Evolutionary conservation across 345 rosid species (phyloP).

Genomic region (Citrus mangshanensis): DNA sequence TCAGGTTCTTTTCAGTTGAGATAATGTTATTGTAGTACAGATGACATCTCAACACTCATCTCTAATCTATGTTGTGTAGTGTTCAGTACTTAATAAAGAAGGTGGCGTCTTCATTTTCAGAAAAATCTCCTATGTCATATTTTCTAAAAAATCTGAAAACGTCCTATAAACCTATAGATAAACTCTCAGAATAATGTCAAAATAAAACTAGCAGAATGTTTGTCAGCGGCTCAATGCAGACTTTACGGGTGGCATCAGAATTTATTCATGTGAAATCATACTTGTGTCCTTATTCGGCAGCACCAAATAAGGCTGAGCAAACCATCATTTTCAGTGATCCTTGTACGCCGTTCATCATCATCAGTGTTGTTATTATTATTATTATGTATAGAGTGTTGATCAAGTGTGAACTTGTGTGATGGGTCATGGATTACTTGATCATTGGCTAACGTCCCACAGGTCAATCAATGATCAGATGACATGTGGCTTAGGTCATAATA

Average conservation of each 20-base stretch:
- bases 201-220: background rate
- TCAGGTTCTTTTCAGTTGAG: too few species aligned
- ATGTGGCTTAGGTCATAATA: too few species aligned
- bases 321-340: background rate
- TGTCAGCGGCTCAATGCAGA: background rate
- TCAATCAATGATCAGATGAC: too few species aligned
- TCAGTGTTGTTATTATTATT: too few species aligned
- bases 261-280: background rate
- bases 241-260: background rate
- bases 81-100: too few species aligned
- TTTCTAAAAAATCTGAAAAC: background rate
- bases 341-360: too few species aligned
- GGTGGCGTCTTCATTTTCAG: background rate
- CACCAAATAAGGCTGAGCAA: background rate
- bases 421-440: too few species aligned
- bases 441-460: too few species aligned
- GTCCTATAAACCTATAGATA: background rate
- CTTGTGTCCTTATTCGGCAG: background rate
- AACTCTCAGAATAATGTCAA: background rate
- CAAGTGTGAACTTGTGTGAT: too few species aligned
- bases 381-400: too few species aligned
- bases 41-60: background rate
- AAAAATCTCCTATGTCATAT: background rate
- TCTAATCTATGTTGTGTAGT: background rate
- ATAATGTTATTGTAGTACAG: background rate